phyloP scores from a whole-genome alignment of 2,329 filamentous ascomycete species.

The Emmonsiellopsis sp. region DNA sequence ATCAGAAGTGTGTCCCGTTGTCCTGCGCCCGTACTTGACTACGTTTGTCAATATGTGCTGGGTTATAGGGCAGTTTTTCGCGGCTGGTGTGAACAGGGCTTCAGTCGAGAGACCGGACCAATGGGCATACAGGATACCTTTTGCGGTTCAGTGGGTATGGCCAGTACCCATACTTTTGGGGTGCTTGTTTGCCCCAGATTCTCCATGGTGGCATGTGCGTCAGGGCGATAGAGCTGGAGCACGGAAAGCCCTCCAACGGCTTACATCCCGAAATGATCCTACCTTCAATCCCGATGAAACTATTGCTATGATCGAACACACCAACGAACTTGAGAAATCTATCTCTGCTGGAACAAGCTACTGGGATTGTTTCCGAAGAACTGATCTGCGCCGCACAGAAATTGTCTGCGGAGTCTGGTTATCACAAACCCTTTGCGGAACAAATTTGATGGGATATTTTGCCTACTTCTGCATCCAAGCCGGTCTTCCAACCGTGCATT shows the following conservation, averaged over 20 bases:
- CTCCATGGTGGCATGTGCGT: constrained; percentile 33
- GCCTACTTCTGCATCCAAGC: constrained; percentile 30
- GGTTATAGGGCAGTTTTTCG: constrained; percentile 33
- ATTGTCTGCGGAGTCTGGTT: constrained; percentile 30
- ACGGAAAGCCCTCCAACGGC: constrained; percentile 18
- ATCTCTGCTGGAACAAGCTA: constrained; percentile 16
- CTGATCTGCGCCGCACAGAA: constrained; percentile 31
- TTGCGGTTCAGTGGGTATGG: constrained; percentile 27
- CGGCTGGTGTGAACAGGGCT: constrained; percentile 25
- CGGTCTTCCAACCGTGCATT: constrained; percentile 22
- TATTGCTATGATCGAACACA: constrained; percentile 31
- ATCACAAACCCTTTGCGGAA: constrained; percentile 24
- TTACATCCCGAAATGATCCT: constrained; percentile 19
- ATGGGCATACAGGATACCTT: constrained; percentile 31
- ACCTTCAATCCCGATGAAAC: constrained; percentile 21
- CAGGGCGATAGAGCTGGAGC: constrained; percentile 28
- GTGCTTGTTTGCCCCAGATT: constrained; percentile 23
- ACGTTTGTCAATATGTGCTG: constrained; percentile 34
- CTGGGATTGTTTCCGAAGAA: constrained; percentile 22
- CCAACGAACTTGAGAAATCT: constrained; percentile 22
- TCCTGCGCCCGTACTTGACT: constrained; percentile 24
- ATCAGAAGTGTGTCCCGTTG: constrained; percentile 29
- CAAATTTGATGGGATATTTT: constrained; percentile 24
- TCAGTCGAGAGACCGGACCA: constrained; percentile 19
- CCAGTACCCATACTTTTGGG: constrained; percentile 16